These are phyloP conservation scores for Xylaria sp. DNA, from an alignment of 2,329 filamentous ascomycete genomes.

Conservation along the genomic window DNA sequence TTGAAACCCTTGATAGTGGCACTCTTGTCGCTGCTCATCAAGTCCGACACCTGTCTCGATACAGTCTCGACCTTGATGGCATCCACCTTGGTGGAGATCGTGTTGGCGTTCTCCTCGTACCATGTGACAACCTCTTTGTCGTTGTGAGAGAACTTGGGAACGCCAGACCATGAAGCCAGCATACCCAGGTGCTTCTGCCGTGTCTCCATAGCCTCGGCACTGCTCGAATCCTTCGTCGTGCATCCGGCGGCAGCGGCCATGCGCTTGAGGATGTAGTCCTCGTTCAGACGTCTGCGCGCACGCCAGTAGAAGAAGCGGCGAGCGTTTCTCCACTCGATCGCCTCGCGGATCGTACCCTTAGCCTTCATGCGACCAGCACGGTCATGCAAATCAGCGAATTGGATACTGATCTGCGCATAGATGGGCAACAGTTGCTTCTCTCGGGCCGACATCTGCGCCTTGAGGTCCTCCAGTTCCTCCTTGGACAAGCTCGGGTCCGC, in stretches of 20 bases:
- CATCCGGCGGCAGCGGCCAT: conserved; percentile 51
- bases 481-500: conserved; percentile 60
- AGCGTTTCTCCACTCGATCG: conserved; percentile 79
- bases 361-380: conserved; percentile 96
- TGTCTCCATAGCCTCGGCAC: conserved; percentile 37
- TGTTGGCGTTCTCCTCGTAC: conserved; percentile 93
- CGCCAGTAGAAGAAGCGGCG: conserved; percentile 99
- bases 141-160: conserved; percentile 69
- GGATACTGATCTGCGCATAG: conserved; percentile 90
- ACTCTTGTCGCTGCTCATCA: conserved; percentile 48
- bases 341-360: conserved; percentile 85
- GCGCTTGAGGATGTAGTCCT: conserved; percentile 94
- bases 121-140: conserved; percentile 83
- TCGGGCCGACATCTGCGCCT: conserved; percentile 75
- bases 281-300: conserved; percentile 89
- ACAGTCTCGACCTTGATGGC: conserved; percentile 69
- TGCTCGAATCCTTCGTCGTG: conserved; percentile 30
- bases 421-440: conserved; percentile 88
- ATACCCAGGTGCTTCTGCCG: conserved; percentile 66
- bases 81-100: conserved; percentile 78
- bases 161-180: conserved; percentile 76
- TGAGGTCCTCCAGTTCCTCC: conserved; percentile 73
- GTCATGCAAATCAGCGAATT: conserved; percentile 96
- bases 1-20: conserved; percentile 80
- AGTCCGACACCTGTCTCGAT: conserved; percentile 41